Evolutionary conservation across 2,329 filamentous ascomycete genomes (phyloP).

Genomic region (Colletotrichum sp.): DNA sequence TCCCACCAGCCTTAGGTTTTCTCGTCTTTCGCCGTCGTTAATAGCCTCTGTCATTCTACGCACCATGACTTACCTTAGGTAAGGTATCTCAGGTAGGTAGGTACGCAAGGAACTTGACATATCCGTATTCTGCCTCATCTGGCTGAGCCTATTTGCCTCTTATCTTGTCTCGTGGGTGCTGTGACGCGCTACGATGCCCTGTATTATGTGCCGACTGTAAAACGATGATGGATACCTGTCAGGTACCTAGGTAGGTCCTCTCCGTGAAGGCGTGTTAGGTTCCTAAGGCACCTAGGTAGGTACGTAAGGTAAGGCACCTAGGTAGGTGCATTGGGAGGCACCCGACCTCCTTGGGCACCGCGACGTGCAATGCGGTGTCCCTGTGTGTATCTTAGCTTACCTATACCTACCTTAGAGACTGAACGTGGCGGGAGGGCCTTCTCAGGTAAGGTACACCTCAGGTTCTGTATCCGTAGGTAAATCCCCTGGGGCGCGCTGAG

Average conservation of each 20-base stretch:
- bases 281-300: too few relatives aligned
- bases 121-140: not conserved
- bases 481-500: not conserved
- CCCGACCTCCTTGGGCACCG: not conserved
- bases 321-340: not conserved
- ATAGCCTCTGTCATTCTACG: too few relatives aligned
- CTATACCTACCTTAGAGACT: not conserved
- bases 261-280: not conserved
- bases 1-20: too few relatives aligned
- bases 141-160: not conserved
- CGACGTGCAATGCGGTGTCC: not conserved
- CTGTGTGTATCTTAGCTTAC: not conserved
- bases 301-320: not conserved
- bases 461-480: not conserved
- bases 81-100: too few relatives aligned
- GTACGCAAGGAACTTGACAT: not conserved
- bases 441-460: not conserved
- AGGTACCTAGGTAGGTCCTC: not conserved
- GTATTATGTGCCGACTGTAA: not conserved
- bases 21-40: too few relatives aligned
- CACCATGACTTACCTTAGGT: too few relatives aligned
- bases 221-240: not conserved
- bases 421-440: not conserved
- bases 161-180: not conserved
- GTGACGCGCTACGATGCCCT: not conserved